These are phyloP conservation scores for Candida suzukii DNA, from an alignment of 805 yeast species.

Conservation along the genomic window DNA sequence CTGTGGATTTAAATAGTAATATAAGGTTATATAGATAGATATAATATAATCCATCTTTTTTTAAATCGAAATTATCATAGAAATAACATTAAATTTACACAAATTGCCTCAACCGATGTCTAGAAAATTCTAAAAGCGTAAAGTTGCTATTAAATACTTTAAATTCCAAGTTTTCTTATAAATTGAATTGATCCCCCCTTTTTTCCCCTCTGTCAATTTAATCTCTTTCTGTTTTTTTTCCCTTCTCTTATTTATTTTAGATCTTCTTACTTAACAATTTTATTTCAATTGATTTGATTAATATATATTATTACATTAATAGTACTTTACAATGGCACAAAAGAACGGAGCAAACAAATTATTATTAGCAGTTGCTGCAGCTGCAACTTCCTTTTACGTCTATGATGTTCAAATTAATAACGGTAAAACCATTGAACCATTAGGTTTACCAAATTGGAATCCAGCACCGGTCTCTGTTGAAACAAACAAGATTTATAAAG, in stretches of 20 bases:
- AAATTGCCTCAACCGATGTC: no score
- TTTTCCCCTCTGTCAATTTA: neutral
- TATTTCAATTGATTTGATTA: neutral
- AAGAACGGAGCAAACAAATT: slow-evolving; percentile 6
- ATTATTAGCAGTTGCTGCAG: slow-evolving; percentile 15
- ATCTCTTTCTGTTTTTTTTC: no score
- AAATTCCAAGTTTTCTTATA: no score
- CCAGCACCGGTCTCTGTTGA: slow-evolving; percentile 9
- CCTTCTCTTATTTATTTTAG: no score
- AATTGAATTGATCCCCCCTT: neutral
- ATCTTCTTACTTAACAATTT: neutral
- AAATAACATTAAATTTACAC: no score
- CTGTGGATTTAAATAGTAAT: no score
- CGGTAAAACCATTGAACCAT: slow-evolving; percentile 16
- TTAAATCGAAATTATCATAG: no score
- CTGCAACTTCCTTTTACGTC: slow-evolving; percentile 20
- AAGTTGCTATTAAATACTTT: no score
- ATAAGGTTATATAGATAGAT: no score
- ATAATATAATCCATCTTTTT: no score
- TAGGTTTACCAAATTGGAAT: slow-evolving; percentile 22
- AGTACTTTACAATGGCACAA: slow-evolving; percentile 10
- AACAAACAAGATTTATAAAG: slow-evolving; percentile 8
- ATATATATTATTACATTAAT: no score
- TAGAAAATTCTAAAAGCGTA: no score
- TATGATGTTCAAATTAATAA: slow-evolving; percentile 21